Evolutionary conservation across 306 rosid species (phyloP).

Genomic region (Lathyrus tuberosus): DNA sequence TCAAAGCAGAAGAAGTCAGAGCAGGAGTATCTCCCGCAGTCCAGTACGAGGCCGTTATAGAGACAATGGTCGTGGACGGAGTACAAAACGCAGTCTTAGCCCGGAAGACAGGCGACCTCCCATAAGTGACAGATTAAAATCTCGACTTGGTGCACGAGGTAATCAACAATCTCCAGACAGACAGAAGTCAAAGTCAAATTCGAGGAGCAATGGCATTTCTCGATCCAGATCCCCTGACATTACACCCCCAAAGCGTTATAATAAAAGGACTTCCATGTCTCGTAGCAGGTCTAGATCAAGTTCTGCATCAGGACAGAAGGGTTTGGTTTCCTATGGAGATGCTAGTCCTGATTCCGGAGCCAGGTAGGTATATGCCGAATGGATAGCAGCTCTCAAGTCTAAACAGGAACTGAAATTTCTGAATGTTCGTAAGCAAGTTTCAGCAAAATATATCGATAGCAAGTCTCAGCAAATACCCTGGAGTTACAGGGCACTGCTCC

Average conservation of each 20-base stretch:
- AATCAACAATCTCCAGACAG: constrained; percentile 50
- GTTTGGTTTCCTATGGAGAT: constrained; percentile 91
- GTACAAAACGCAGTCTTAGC: constrained; percentile 60
- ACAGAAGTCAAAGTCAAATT: constrained; percentile 49
- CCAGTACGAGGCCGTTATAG: constrained; percentile 68
- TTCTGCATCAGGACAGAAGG: constrained; percentile 73
- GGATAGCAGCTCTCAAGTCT: constrained; percentile 10
- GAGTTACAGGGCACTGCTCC: neutral
- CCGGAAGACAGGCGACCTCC: constrained; percentile 65
- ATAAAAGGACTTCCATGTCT: constrained; percentile 53
- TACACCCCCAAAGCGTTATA: constrained; percentile 48
- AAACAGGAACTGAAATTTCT: constrained; percentile 29
- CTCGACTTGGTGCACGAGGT: constrained; percentile 79
- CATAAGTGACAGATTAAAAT: constrained; percentile 72
- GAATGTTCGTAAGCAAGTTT: neutral
- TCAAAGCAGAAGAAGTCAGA: constrained; percentile 65
- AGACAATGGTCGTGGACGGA: constrained; percentile 53
- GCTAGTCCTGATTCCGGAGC: constrained; percentile 65
- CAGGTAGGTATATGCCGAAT: constrained; percentile 36
- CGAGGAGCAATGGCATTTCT: constrained; percentile 47
- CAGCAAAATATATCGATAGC: neutral
- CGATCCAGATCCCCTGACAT: constrained; percentile 68
- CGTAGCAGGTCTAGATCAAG: constrained; percentile 75
- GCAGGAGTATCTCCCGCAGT: constrained; percentile 75
- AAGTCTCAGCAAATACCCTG: neutral